Percentiles rank a stretch among this genome's conserved stretches.
These are phyloP conservation scores for Candida silvicultrix DNA, from an alignment of 805 yeast species.

Conservation along the genomic window DNA sequence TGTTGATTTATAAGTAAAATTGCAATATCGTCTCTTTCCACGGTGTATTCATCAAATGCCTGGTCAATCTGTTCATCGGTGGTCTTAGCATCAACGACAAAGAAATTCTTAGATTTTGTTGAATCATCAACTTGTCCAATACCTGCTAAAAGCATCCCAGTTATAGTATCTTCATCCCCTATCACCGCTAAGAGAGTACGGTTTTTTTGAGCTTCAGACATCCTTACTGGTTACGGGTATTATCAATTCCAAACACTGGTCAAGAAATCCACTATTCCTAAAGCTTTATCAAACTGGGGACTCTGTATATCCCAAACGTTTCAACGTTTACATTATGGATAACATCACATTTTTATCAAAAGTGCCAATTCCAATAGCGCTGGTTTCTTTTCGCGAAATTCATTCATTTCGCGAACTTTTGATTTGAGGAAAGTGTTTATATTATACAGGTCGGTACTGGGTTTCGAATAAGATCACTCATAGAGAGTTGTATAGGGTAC, in stretches of 20 bases:
- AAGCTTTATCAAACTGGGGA: no score
- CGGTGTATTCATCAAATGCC: constrained; percentile 71
- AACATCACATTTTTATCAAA: no score
- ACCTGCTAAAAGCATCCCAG: constrained; percentile 94
- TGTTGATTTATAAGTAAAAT: constrained; percentile 91
- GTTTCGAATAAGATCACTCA: no score
- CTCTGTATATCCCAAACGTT: no score
- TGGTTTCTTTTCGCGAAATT: no score
- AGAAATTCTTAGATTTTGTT: constrained; percentile 68
- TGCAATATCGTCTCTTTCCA: constrained; percentile 81
- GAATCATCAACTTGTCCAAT: constrained; percentile 72
- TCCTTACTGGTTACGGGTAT: constrained; percentile 3
- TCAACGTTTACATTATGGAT: no score
- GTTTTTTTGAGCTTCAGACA: constrained; percentile 42
- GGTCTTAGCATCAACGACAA: constrained; percentile 72
- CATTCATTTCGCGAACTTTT: no score
- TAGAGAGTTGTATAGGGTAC: no score
- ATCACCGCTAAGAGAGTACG: constrained; percentile 87
- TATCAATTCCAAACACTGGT: no score
- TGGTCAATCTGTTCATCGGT: constrained; percentile 66
- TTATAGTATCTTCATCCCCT: constrained; percentile 97
- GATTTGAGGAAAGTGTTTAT: no score
- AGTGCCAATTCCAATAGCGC: no score
- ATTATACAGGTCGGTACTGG: not conserved
- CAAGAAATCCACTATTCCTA: no score